Evolutionary conservation across 495 filamentous ascomycete genomes (phyloP), one percentile per base, ranked within the genome.

Genomic region (Aspergillus carlsbadensis): DNA sequence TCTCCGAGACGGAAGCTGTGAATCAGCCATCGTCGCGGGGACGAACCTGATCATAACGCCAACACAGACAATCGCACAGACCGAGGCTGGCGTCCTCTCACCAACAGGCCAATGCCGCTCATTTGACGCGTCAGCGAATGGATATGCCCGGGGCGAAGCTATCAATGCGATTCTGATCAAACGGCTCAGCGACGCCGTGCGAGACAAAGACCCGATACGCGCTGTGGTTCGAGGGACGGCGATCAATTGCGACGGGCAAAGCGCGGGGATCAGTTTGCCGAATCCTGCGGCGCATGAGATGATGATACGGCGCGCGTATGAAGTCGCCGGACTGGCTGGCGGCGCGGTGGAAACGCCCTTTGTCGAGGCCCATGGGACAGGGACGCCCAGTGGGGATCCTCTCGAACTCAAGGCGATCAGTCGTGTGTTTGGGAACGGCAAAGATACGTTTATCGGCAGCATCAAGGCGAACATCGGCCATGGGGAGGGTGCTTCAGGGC

Each of bases 381-480:
- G 75, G 0, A 75, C 72, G 1, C 6, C 44, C 0, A 55, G 56
- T 11, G 74, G 76, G 1, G 76, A 78, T 52, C 68, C 70, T 0
- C 59, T 74, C 20, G 78, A 82, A 52, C 62, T 70, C 11, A 50
- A 49, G 0, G 80, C 78, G 0, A 69, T 82, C 31, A 75, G 65
- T 0, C 65, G 67, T 1, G 68, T 76, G 1, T 83, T 83, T 52
- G 56, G 47, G 5, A 17, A 15, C 2, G 7, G 56, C 11, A 33
- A 39, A 2, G 57, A 54, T 1, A 40, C 68, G 0, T 43, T 42
- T 11, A 62, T 76, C 20, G 68, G 67, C 0, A 64, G 60, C 0
- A 62, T 78, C 21, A 84, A 83, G 52, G 70, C 79, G 4, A 76
- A 78, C 26, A 57, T 83, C 44, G 81, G 83, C 0, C 82, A 84